These are phyloP conservation scores for Tardiomyces digboiensis DNA, from an alignment of 1,139 yeast species.

Conservation along the genomic window DNA sequence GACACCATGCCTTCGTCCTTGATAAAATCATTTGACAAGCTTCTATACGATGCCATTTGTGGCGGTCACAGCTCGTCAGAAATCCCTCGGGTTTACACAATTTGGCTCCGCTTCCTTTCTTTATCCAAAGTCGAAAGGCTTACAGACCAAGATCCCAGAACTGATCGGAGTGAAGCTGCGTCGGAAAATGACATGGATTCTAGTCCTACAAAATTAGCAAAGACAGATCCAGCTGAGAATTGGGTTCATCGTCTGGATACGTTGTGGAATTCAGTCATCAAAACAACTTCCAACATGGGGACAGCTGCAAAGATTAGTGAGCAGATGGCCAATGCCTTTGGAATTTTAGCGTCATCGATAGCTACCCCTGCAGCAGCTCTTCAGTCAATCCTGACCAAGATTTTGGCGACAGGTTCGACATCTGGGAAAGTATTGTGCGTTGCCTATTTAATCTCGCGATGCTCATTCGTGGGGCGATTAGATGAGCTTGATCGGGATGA, in stretches of 20 bases:
- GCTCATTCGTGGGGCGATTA: neutral
- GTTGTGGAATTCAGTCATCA: neutral
- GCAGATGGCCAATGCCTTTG: neutral
- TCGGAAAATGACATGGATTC: neutral
- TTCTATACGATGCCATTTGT: neutral
- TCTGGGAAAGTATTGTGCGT: neutral
- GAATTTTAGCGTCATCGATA: neutral
- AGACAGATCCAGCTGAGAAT: neutral
- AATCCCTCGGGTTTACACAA: neutral
- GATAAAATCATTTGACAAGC: neutral
- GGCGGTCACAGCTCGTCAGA: neutral
- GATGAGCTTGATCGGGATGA: neutral
- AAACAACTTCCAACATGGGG: neutral
- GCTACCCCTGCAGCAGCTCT: neutral
- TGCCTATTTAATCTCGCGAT: neutral
- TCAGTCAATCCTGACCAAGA: neutral
- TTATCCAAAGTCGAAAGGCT: constrained; percentile 3
- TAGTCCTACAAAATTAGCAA: neutral
- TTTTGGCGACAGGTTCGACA: neutral
- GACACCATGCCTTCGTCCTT: neutral
- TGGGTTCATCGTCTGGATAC: neutral
- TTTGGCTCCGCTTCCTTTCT: constrained; percentile 18
- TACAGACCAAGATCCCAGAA: neutral
- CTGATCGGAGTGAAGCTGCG: neutral
- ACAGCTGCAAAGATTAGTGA: neutral